Evolutionary conservation across 2,329 filamentous ascomycete genomes (phyloP).

Genomic region (Calonectria pseudoreteaudii): DNA sequence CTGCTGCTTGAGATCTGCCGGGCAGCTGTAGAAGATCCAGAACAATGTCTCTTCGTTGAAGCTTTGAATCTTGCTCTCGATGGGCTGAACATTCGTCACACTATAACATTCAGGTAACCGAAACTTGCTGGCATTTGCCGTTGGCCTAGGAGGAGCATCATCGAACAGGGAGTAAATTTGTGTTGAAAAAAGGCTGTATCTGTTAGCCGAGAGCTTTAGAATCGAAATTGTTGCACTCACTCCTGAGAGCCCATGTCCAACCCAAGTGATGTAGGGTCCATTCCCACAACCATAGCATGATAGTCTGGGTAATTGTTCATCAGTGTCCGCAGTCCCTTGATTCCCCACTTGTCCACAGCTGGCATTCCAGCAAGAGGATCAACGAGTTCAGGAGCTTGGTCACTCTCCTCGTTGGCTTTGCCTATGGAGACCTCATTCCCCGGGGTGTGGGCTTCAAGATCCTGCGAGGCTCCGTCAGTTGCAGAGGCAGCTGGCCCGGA

Average conservation of each 20-base stretch:
- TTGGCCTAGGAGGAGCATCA: constrained; percentile 68
- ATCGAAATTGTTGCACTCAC: constrained; percentile 56
- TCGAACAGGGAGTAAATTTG: constrained; percentile 73
- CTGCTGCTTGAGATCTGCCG: constrained; percentile 71
- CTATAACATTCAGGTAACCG: constrained; percentile 74
- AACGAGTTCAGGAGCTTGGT: constrained; percentile 55
- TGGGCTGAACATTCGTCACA: constrained; percentile 73
- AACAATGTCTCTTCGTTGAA: constrained; percentile 78
- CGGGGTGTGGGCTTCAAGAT: constrained; percentile 53
- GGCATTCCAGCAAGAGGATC: constrained; percentile 72
- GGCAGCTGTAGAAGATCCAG: constrained; percentile 77
- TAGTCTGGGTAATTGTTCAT: constrained; percentile 75
- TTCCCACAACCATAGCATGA: constrained; percentile 69
- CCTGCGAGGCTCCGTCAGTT: constrained; percentile 48
- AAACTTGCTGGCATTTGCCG: constrained; percentile 63
- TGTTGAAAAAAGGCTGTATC: constrained; percentile 63
- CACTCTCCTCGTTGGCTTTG: constrained; percentile 59
- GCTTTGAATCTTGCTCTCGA: constrained; percentile 73
- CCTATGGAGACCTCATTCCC: constrained; percentile 55
- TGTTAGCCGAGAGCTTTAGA: constrained; percentile 30
- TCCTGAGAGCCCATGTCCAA: constrained; percentile 69
- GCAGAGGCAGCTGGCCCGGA: constrained; percentile 47
- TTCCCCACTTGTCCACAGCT: constrained; percentile 72
- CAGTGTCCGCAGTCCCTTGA: constrained; percentile 72
- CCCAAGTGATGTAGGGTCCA: constrained; percentile 68